These are phyloP conservation scores for Linum usitatissimum DNA, from an alignment of 345 rosid genomes.

Conservation along the genomic window DNA sequence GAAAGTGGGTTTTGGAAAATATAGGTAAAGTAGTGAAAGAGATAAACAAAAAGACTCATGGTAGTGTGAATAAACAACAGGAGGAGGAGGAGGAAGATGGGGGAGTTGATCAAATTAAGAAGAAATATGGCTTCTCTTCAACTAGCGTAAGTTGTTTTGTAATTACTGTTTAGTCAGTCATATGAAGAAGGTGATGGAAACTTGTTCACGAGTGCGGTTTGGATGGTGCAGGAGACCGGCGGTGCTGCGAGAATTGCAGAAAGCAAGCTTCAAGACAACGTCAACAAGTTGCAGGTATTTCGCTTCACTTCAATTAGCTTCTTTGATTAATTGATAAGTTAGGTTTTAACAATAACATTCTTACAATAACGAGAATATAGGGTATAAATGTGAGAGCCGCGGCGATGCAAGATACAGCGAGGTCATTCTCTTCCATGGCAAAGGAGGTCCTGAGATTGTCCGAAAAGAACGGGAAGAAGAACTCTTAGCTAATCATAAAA, in stretches of 20 bases:
- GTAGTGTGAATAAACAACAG: constrained; percentile 42
- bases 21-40: constrained; percentile 56
- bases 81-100: constrained; percentile 56
- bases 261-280: constrained; percentile 73
- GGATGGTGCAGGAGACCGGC: constrained; percentile 40
- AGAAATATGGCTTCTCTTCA: constrained; percentile 65
- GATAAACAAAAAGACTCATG: constrained; percentile 59
- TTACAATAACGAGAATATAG: constrained; percentile 26
- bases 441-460: constrained; percentile 51
- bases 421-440: constrained; percentile 81
- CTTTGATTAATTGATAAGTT: neutral
- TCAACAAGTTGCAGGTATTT: constrained; percentile 61
- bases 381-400: constrained; percentile 64
- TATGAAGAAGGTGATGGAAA: neutral
- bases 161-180: neutral
- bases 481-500: neutral
- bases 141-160: constrained; percentile 40
- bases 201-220: neutral
- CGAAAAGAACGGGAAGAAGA: constrained; percentile 33
- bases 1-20: constrained; percentile 1
- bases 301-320: neutral
- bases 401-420: constrained; percentile 76
- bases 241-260: constrained; percentile 67
- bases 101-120: constrained; percentile 70
- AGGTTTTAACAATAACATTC: neutral